Conservation (phyloP, 2,329 filamentous ascomycete genomes). For the Didymella segeticola region DNA sequence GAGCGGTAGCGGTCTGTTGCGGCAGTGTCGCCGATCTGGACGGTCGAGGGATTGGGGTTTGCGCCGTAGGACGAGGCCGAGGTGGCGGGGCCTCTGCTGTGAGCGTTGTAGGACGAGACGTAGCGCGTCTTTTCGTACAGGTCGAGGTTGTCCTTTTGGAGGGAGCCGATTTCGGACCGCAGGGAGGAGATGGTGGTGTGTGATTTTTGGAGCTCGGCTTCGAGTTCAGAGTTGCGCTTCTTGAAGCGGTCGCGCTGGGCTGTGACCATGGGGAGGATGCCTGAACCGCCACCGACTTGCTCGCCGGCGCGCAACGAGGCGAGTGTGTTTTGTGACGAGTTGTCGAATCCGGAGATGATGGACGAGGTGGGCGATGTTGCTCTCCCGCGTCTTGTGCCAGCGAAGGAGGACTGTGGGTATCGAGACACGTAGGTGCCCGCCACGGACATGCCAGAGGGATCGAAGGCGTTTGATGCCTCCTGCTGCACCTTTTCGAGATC, state of each 20-base stretch:
- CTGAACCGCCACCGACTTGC: conserved; percentile 75
- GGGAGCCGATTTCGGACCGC: conserved; percentile 85
- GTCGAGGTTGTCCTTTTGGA: conserved; percentile 95
- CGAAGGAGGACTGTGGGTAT: conserved; percentile 70
- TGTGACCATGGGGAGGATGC: conserved; percentile 97
- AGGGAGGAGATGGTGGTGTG: conserved; percentile 84
- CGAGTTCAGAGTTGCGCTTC: conserved; percentile 89
- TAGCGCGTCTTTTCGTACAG: conserved; percentile 98
- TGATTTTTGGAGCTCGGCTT: conserved; percentile 84
- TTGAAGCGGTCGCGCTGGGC: conserved; percentile 98
- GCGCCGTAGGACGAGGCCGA: conserved; percentile 66
- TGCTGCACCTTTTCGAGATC: conserved; percentile 88
- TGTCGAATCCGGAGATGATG: conserved; percentile 95
- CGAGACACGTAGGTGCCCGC: conserved; percentile 88
- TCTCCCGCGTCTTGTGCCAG: conserved; percentile 64
- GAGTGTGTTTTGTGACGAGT: conserved; percentile 51
- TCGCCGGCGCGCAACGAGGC: conserved; percentile 68
- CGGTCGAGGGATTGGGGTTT: conserved; percentile 78
- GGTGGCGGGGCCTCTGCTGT: conserved; percentile 68
- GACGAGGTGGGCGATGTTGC: conserved; percentile 88
- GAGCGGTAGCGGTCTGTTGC: conserved; percentile 79
- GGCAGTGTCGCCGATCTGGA: conserved; percentile 60
- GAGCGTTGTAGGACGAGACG: conserved; percentile 88
- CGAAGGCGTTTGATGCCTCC: conserved; percentile 81
- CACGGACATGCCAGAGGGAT: conserved; percentile 84